Percentiles rank a stretch among this genome's conserved stretches.
These are phyloP conservation scores for Thyridium curvatum DNA, from an alignment of 2,329 filamentous ascomycete genomes.

Conservation along the genomic window DNA sequence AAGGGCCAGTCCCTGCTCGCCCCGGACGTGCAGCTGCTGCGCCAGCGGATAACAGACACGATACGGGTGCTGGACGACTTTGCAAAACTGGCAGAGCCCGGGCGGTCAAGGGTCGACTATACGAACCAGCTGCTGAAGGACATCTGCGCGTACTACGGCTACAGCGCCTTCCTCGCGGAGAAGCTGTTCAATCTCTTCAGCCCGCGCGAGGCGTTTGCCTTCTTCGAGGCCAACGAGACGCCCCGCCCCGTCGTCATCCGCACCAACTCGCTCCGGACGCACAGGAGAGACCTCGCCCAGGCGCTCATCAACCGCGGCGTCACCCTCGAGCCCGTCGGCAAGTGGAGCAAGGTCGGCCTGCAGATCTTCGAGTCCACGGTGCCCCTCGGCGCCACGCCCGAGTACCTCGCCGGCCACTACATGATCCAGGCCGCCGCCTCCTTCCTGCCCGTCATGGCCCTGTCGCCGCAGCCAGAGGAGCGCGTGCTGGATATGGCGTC, in stretches of 20 bases:
- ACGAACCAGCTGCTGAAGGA: slow-evolving; percentile 81
- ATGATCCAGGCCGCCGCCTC: slow-evolving; percentile 95
- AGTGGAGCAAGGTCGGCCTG: slow-evolving; percentile 97
- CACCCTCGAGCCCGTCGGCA: slow-evolving; percentile 91
- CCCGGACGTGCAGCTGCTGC: slow-evolving; percentile 83
- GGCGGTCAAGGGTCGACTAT: slow-evolving; percentile 82
- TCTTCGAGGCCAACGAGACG: slow-evolving; percentile 97
- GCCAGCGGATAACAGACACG: slow-evolving; percentile 86
- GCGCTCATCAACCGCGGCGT: slow-evolving; percentile 94
- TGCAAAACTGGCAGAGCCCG: slow-evolving; percentile 70
- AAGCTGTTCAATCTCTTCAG: slow-evolving; percentile 93
- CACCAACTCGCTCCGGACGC: slow-evolving; percentile 85
- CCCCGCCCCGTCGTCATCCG: slow-evolving; percentile 87
- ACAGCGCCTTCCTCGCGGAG: slow-evolving; percentile 89
- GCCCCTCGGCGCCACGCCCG: slow-evolving; percentile 88
- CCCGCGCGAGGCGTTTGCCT: slow-evolving; percentile 89
- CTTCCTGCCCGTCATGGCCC: slow-evolving; percentile 95
- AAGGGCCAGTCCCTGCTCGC: slow-evolving; percentile 63
- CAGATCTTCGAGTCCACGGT: slow-evolving; percentile 88
- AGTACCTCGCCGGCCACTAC: slow-evolving; percentile 96
- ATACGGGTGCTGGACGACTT: slow-evolving; percentile 90
- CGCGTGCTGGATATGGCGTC: slow-evolving; percentile 90
- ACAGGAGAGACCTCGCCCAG: slow-evolving; percentile 77
- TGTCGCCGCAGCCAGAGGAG: slow-evolving; percentile 89
- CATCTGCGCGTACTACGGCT: slow-evolving; percentile 94